A percentile compares a stretch with the other conserved stretches of the same genome.
These are phyloP conservation scores for Cyclocybe aegerita DNA, from an alignment of 768 basidiomycete genomes.

Conservation along the genomic window DNA sequence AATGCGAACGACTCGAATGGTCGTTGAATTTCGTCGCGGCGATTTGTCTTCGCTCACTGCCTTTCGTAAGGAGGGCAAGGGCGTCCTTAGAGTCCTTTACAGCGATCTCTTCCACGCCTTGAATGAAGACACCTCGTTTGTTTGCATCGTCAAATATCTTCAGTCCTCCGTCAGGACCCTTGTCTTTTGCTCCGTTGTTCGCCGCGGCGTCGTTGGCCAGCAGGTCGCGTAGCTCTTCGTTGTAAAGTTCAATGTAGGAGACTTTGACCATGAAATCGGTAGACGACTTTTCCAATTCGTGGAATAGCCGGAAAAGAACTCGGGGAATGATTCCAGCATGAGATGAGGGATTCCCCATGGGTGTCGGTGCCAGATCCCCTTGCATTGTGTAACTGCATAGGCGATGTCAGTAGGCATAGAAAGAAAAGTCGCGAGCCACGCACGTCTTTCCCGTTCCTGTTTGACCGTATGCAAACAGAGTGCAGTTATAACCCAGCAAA, in stretches of 20 bases:
- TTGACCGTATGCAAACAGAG: constrained; percentile 96
- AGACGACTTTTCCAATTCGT: constrained; percentile 74
- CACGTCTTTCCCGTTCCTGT: constrained; percentile 99
- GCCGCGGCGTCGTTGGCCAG: constrained; percentile 76
- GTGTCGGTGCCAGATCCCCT: constrained; percentile 82
- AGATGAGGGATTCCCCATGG: constrained; percentile 83
- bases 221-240: constrained; percentile 96
- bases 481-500: constrained; percentile 95
- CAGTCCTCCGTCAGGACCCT: constrained; percentile 48
- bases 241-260: constrained; percentile 95
- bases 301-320: constrained; percentile 87
- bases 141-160: constrained; percentile 92
- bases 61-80: constrained; percentile 80
- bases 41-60: constrained; percentile 87
- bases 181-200: constrained; percentile 71
- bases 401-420: constrained; percentile 1
- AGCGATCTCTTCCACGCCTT: constrained; percentile 88
- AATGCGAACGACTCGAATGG: constrained; percentile 95
- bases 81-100: constrained; percentile 86
- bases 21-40: constrained; percentile 98
- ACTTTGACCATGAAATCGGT: constrained; percentile 91
- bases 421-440: constrained; percentile 27
- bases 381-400: constrained; percentile 88
- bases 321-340: constrained; percentile 97
- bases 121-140: constrained; percentile 89